Conservation (phyloP, 257 asterid genomes). For the Knoxia roxburghii region DNA sequence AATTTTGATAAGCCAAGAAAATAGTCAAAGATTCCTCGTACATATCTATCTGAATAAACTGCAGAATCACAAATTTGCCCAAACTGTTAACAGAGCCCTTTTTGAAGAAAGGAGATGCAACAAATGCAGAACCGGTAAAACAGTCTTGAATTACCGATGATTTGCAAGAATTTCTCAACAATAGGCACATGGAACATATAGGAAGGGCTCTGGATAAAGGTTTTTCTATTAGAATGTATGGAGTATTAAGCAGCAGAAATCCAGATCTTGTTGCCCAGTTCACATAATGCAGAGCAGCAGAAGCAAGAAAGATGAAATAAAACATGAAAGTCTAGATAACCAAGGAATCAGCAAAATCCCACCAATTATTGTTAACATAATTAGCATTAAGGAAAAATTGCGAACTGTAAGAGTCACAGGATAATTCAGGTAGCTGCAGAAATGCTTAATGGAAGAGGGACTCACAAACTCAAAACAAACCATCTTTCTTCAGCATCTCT, state of each 20-base stretch:
- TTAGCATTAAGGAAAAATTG: slow-evolving; percentile 4
- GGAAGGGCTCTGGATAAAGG: neutral
- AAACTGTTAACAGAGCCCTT: neutral
- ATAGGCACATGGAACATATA: neutral
- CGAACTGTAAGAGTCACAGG: neutral
- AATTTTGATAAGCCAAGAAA: neutral
- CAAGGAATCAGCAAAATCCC: slow-evolving; percentile 5
- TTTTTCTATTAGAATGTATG: neutral
- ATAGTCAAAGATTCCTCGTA: neutral
- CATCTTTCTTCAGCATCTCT: slow-evolving; percentile 18
- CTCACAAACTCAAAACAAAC: slow-evolving; percentile 18
- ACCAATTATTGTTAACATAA: neutral
- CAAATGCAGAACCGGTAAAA: neutral
- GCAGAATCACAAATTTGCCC: slow-evolving; percentile 9
- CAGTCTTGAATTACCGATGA: neutral
- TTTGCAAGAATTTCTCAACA: neutral
- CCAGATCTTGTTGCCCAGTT: slow-evolving; percentile 14
- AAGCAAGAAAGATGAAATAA: neutral
- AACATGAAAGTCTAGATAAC: neutral
- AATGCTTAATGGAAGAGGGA: slow-evolving; percentile 3
- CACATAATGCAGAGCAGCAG: neutral
- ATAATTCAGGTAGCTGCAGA: neutral
- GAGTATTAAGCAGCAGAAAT: neutral
- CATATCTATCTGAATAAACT: neutral
- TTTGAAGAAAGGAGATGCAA: too few relatives aligned